phyloP scores from a whole-genome alignment of 768 basidiomycete genomes.

The Boletus patriciae region DNA sequence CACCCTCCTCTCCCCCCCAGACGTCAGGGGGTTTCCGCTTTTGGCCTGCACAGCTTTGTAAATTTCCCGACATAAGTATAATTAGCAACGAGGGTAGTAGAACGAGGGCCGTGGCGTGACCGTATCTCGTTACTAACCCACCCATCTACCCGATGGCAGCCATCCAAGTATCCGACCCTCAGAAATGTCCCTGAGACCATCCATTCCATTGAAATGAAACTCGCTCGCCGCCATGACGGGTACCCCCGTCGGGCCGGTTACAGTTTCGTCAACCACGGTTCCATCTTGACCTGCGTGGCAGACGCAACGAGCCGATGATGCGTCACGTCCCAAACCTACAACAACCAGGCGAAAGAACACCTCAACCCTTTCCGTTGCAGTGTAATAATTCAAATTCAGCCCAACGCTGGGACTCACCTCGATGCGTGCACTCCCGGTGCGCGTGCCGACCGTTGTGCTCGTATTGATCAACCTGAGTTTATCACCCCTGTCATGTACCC shows the following conservation, averaged over 20 bases:
- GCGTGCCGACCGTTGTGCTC: slow-evolving; percentile 33
- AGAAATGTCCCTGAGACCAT: background rate
- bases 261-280: slow-evolving; percentile 19
- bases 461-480: slow-evolving; percentile 43
- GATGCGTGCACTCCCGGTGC: slow-evolving; percentile 36
- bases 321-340: slow-evolving; percentile 43
- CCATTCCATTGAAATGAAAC: background rate
- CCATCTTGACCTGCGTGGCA: slow-evolving; percentile 43
- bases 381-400: background rate
- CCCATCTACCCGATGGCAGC: background rate
- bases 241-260: background rate
- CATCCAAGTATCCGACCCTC: background rate
- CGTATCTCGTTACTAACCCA: background rate
- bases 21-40: no score
- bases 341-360: background rate
- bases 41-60: no score
- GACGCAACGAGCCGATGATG: slow-evolving; percentile 43
- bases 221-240: background rate
- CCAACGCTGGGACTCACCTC: slow-evolving; percentile 36
- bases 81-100: background rate
- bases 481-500: slow-evolving; percentile 38
- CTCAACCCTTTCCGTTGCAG: background rate
- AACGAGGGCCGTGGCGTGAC: background rate
- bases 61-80: no score
- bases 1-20: no score